phyloP scores from a whole-genome alignment of 805 yeast species.

The Candida tibetensis region DNA sequence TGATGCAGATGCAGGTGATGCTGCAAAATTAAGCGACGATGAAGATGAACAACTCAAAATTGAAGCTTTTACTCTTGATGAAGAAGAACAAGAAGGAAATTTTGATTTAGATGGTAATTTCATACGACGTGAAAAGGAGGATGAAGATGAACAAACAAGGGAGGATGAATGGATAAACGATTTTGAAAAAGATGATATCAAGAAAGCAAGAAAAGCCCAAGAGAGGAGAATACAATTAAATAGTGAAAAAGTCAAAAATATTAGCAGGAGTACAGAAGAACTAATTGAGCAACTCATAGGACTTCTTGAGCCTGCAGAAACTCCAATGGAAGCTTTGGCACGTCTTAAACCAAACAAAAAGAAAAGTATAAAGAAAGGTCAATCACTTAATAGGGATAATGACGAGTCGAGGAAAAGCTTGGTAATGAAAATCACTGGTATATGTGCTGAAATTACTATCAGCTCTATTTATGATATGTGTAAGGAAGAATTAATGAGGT shows the following conservation, averaged over 20 bases:
- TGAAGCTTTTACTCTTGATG: conserved; percentile 60
- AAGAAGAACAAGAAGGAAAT: conserved; percentile 56
- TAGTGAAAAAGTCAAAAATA: conserved; percentile 4
- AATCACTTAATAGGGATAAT: conserved; percentile 5
- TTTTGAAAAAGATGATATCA: conserved; percentile 32
- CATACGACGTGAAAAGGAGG: conserved; percentile 36
- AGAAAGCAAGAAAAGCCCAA: conserved; percentile 44
- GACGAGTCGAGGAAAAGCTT: conserved; percentile 4
- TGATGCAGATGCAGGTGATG: conserved; percentile 18
- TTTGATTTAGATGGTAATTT: conserved; percentile 64
- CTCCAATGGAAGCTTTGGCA: conserved; percentile 55
- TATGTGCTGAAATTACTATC: conserved; percentile 44
- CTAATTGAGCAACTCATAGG: conserved; percentile 33
- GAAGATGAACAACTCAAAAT: conserved; percentile 38
- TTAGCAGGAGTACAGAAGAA: conserved; percentile 7
- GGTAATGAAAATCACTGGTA: conserved; percentile 45
- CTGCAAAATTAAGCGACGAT: conserved; percentile 11
- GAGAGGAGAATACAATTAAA: conserved; percentile 17
- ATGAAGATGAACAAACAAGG: conserved; percentile 26
- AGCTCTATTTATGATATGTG: conserved; percentile 50
- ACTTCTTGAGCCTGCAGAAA: conserved; percentile 56
- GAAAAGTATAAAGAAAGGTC: conserved; percentile 10
- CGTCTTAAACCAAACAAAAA: conserved; percentile 28
- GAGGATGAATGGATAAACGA: conserved; percentile 38
- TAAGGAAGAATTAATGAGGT: conserved; percentile 54